Evolutionary conservation across 2,329 filamentous ascomycete genomes (phyloP), one percentile per base, ranked within the genome.

Genomic region (Xylariaceae sp.): DNA sequence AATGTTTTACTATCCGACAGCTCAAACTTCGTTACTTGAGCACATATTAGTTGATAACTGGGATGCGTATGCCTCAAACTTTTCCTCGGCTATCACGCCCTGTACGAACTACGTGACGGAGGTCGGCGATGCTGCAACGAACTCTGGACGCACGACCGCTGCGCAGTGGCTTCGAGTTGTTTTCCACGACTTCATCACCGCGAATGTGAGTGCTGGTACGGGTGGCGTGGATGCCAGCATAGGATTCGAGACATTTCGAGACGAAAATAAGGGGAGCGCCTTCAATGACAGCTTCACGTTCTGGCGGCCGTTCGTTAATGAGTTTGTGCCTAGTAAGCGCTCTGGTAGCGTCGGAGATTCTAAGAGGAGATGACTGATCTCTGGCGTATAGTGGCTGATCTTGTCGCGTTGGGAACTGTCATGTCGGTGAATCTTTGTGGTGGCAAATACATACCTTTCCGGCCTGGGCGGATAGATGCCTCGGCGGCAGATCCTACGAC

Each of bases 151-250:
- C 33, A 66, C 62, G 24, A 64, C 63, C 4, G 53, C 64, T 1
- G 65, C 64, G 26, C 58, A 68, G 43, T 68, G 64, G 66, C 42
- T 69, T 21, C 61, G 66, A 1, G 63, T 67, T 11, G 61, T 57
- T 3, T 68, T 67, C 45, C 67, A 69, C 32, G 66, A 69, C 51
- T 64, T 68, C 39, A 55, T 61, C 21, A 68, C 63, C 2, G 61
- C 61, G n/a, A 58, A 68, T 36, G 52, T 64, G 1, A 43, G 21
- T 1, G 59, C 60, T 3, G 66, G 65, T 3, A 67, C 65, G 1
- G 66, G 67, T 6, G 67, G 67, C 2, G 8, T 69, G n/a, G 67
- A 68, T 32, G 66, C 66, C 2, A 66, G 63, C 39, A 67, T 67
- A 32, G 62, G 64, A 7, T 68, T 67, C 46, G 66, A 69, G 64